Percentiles rank a stretch among this genome's conserved stretches.
These are phyloP conservation scores for Coffea canephora DNA, from an alignment of 257 asterid species.

Conservation along the genomic window DNA sequence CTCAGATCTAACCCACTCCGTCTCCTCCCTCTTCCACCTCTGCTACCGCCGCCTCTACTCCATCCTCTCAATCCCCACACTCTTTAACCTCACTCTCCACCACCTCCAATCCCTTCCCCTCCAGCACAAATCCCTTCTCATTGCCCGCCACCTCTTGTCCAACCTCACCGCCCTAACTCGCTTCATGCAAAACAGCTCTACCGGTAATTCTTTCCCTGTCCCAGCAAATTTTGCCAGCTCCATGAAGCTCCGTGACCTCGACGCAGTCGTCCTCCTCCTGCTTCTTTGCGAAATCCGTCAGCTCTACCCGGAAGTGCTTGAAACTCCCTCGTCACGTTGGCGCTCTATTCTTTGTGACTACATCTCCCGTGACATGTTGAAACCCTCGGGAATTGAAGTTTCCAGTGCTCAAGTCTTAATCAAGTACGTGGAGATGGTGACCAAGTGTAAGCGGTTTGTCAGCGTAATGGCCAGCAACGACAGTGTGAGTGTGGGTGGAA, in stretches of 20 bases:
- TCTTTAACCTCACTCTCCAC: constrained; percentile 74
- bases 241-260: constrained; percentile 66
- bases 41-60: constrained; percentile 62
- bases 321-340: constrained; percentile 53
- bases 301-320: constrained; percentile 42
- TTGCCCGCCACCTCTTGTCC: constrained; percentile 70
- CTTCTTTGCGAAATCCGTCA: constrained; percentile 82
- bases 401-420: constrained; percentile 42
- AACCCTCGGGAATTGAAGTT: constrained; percentile 39
- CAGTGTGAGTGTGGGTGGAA: constrained; percentile 16
- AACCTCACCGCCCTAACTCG: constrained; percentile 45
- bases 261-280: constrained; percentile 66
- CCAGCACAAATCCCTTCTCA: constrained; percentile 70
- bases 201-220: constrained; percentile 8
- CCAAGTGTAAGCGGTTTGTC: constrained; percentile 58
- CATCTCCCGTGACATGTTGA: constrained; percentile 34
- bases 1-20: constrained; percentile 52
- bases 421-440: constrained; percentile 49
- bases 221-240: constrained; percentile 18
- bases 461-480: constrained; percentile 32
- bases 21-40: constrained; percentile 64
- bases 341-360: constrained; percentile 40
- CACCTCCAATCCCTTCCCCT: constrained; percentile 78
- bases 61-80: constrained; percentile 64
- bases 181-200: constrained; percentile 23